Conservation (phyloP, 1,284 basidiomycete genomes). For the Grifola frondosa region DNA sequence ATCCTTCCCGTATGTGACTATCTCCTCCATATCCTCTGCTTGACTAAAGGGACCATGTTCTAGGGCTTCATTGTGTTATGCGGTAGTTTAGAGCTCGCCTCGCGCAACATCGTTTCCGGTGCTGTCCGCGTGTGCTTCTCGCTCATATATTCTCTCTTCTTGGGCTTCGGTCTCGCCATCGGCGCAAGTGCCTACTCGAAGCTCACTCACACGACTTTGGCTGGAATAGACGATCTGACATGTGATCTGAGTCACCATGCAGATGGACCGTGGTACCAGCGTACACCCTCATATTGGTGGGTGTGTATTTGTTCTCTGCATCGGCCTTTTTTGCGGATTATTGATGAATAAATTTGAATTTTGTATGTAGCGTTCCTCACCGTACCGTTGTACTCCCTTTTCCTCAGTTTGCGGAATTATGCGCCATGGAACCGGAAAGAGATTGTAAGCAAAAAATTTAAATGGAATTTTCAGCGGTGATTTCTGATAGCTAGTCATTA, state of each 20-base stretch:
- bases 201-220: slow-evolving; percentile 46
- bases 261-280: slow-evolving; percentile 58
- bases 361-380: slow-evolving; percentile 65
- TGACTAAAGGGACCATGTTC: slow-evolving; percentile 1
- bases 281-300: slow-evolving; percentile 55
- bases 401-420: slow-evolving; percentile 76
- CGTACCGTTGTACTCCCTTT: slow-evolving; percentile 76
- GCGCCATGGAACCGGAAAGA: slow-evolving; percentile 74
- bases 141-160: slow-evolving; percentile 76
- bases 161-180: slow-evolving; percentile 81
- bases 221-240: slow-evolving; percentile 57
- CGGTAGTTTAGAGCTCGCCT: slow-evolving; percentile 81
- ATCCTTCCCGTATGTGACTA: slow-evolving; percentile 70
- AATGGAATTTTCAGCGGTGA: not conserved
- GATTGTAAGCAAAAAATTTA: too few relatives aligned
- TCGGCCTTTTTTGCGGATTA: not conserved
- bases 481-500: slow-evolving; percentile 15
- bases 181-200: slow-evolving; percentile 68
- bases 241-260: slow-evolving; percentile 57
- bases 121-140: slow-evolving; percentile 85
- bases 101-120: slow-evolving; percentile 78
- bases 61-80: slow-evolving; percentile 79
- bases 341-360: not conserved
- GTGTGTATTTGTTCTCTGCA: slow-evolving; percentile 43
- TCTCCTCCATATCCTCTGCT: not conserved